phyloP scores from a whole-genome alignment of 495 filamentous ascomycete genomes.

The Annulohypoxylon stygium region DNA sequence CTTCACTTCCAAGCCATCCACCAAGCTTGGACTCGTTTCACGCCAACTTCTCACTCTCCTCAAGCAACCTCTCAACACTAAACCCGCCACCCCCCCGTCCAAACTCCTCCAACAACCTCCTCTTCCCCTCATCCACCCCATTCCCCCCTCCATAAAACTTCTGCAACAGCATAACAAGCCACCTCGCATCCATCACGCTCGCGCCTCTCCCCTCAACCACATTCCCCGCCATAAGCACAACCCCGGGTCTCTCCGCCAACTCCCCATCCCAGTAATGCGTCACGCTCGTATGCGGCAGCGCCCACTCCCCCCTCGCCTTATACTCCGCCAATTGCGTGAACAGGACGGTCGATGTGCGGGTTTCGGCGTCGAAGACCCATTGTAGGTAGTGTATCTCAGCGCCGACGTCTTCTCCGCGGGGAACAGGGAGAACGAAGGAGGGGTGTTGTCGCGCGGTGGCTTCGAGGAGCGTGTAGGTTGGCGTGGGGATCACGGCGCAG shows the following conservation, averaged over 20 bases:
- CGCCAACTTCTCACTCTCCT: slow-evolving; percentile 84
- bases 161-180: slow-evolving; percentile 94
- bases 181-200: slow-evolving; percentile 81
- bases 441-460: slow-evolving; percentile 77
- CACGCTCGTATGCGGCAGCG: slow-evolving; percentile 90
- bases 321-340: slow-evolving; percentile 94
- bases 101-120: slow-evolving; percentile 83
- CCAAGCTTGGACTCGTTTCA: slow-evolving; percentile 29
- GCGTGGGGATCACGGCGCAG: slow-evolving; percentile 80
- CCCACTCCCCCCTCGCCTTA: slow-evolving; percentile 89
- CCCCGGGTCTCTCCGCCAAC: slow-evolving; percentile 73
- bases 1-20: not conserved
- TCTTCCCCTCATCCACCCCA: slow-evolving; percentile 59
- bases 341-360: slow-evolving; percentile 80
- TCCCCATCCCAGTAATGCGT: slow-evolving; percentile 83
- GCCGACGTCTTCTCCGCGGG: slow-evolving; percentile 72
- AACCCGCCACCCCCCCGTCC: slow-evolving; percentile 80
- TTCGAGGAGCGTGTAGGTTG: slow-evolving; percentile 77
- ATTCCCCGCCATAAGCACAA: slow-evolving; percentile 86
- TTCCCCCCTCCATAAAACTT: slow-evolving; percentile 79
- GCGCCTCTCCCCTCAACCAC: slow-evolving; percentile 84
- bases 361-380: slow-evolving; percentile 76
- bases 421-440: slow-evolving; percentile 91
- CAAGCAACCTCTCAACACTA: slow-evolving; percentile 83
- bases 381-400: slow-evolving; percentile 87